phyloP scores from a whole-genome alignment of 2,329 filamentous ascomycete species.

The Pyricularia grisea region DNA sequence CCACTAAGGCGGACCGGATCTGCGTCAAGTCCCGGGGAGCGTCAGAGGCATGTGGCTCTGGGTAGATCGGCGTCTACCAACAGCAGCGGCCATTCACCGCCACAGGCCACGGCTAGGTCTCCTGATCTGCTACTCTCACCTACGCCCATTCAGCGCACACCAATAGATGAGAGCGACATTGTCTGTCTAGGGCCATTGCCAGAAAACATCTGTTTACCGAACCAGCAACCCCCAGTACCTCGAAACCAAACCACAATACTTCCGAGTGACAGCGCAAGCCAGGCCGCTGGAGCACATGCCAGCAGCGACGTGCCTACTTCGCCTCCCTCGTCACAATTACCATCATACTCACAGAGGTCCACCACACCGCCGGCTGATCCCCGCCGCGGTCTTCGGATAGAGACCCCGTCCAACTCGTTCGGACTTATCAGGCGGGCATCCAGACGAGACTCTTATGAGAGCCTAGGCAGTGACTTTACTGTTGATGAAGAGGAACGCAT shows the following conservation, averaged over 20 bases:
- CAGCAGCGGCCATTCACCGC: constrained; percentile 12
- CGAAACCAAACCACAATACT: constrained; percentile 5
- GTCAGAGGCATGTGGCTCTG: constrained; percentile 12
- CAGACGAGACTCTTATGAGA: constrained; percentile 26
- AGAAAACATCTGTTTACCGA: constrained; percentile 31
- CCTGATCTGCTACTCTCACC: constrained; percentile 20
- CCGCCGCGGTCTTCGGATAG: neutral
- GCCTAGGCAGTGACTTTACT: constrained; percentile 48
- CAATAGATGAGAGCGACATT: constrained; percentile 42
- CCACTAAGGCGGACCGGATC: constrained; percentile 8
- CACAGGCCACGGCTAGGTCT: constrained; percentile 16
- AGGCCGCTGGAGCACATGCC: neutral
- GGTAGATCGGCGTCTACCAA: constrained; percentile 18
- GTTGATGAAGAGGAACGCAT: constrained; percentile 38
- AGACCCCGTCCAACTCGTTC: neutral
- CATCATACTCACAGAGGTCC: neutral
- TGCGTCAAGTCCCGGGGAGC: constrained; percentile 12
- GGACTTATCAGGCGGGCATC: neutral
- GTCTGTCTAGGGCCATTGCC: constrained; percentile 47
- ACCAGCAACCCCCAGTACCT: constrained; percentile 19
- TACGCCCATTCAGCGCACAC: constrained; percentile 30
- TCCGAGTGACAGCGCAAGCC: neutral
- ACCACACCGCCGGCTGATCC: neutral
- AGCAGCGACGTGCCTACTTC: neutral
- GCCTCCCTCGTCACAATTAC: neutral